phyloP scores from a whole-genome alignment of 2,329 filamentous ascomycete species.

The Fusarium praegraminearum region DNA sequence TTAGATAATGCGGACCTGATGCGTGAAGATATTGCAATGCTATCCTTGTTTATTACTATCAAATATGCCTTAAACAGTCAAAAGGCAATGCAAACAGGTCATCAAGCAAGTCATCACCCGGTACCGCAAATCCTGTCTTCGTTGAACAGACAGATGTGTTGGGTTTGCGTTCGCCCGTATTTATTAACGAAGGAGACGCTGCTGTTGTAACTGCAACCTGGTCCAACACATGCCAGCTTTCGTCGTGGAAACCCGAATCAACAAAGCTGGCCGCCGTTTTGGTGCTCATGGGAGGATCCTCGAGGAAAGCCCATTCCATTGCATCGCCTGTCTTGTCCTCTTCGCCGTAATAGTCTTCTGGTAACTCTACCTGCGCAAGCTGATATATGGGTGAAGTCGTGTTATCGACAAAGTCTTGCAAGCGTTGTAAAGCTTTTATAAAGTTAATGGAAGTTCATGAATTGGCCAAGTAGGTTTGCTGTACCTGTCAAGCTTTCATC shows the following conservation, averaged over 20 bases:
- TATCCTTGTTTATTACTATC: background rate
- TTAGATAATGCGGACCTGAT: background rate
- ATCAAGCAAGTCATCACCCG: background rate
- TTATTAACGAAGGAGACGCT: background rate
- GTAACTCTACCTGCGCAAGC: background rate
- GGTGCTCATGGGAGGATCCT: background rate
- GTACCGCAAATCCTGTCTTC: background rate
- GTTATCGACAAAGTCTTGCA: background rate
- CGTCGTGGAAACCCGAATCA: background rate
- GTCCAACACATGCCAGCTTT: background rate
- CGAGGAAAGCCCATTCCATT: background rate
- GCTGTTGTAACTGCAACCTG: too few species aligned
- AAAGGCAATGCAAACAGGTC: background rate
- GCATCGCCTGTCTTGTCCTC: background rate
- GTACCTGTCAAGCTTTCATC: background rate
- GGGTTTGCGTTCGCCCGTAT: rapidly evolving
- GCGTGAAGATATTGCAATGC: background rate
- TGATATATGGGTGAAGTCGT: background rate
- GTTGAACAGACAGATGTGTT: background rate
- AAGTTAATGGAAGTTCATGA: background rate
- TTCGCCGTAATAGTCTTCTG: background rate
- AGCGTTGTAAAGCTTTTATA: background rate
- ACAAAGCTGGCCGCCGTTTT: background rate
- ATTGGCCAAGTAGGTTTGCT: too few species aligned
- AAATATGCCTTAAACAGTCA: slow-evolving; percentile 7